Evolutionary conservation across 441 rosid species (phyloP).

Genomic region (Adansonia madagascariensis): DNA sequence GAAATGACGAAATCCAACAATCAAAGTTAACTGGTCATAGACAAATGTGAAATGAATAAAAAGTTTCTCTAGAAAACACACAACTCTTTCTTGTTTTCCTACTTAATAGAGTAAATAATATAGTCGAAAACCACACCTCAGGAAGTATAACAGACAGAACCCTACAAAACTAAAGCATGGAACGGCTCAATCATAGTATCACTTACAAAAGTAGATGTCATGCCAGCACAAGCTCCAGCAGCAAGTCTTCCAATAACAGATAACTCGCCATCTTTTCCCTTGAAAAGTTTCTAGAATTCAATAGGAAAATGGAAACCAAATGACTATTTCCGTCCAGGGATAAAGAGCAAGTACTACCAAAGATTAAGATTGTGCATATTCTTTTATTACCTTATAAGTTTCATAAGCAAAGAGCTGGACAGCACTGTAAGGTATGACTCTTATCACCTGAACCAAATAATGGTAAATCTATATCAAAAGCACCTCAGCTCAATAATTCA

Average conservation of each 20-base stretch:
- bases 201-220: slow-evolving; percentile 96
- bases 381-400: slow-evolving; percentile 73
- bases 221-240: slow-evolving; percentile 99
- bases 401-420: slow-evolving; percentile 95
- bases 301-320: slow-evolving; percentile 28
- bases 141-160: slow-evolving; percentile 9
- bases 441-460: slow-evolving; percentile 69
- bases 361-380: slow-evolving; percentile 17
- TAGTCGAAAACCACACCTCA: neutral
- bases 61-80: neutral
- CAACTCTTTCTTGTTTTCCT: neutral
- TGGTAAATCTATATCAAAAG: slow-evolving; percentile 30
- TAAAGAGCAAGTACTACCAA: neutral
- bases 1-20: neutral
- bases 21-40: neutral
- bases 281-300: slow-evolving; percentile 72
- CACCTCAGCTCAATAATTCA: slow-evolving; percentile 25
- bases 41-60: slow-evolving; percentile 1
- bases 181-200: slow-evolving; percentile 19
- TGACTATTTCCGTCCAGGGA: slow-evolving; percentile 4
- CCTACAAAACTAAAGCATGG: slow-evolving; percentile 5
- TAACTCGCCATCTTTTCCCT: slow-evolving; percentile 78
- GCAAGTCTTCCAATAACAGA: slow-evolving; percentile 91
- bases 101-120: neutral
- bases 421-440: slow-evolving; percentile 89